A percentile compares a stretch with the other conserved stretches of the same genome.
phyloP scores from a whole-genome alignment of 2,329 filamentous ascomycete species.

The Neopestalotiopsis rosae region DNA sequence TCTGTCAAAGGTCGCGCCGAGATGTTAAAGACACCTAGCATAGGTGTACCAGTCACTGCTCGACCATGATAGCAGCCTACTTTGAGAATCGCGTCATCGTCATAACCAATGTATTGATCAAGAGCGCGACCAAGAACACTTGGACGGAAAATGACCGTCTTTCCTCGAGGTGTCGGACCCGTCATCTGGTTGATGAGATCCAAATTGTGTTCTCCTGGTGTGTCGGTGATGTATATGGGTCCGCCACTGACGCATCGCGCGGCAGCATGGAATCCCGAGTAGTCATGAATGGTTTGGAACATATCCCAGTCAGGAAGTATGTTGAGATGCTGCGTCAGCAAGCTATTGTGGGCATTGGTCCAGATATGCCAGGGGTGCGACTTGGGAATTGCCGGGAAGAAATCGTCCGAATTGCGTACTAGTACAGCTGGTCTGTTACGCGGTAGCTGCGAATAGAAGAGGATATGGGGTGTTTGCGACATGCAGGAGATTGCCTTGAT shows the following conservation, averaged over 20 bases:
- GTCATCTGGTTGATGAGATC: conserved; percentile 81
- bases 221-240: conserved; percentile 93
- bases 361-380: conserved; percentile 96
- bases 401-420: conserved; percentile 88
- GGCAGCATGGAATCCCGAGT: conserved; percentile 85
- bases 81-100: conserved; percentile 75
- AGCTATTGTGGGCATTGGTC: conserved; percentile 86
- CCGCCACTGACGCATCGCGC: conserved; percentile 89
- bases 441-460: conserved; percentile 85
- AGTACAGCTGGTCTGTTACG: conserved; percentile 75
- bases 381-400: conserved; percentile 80
- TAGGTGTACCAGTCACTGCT: conserved; percentile 70
- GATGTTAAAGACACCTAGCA: conserved; percentile 87
- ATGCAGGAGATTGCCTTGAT: conserved; percentile 89
- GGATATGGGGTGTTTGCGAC: conserved; percentile 84
- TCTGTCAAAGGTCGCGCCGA: conserved; percentile 67
- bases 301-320: conserved; percentile 83
- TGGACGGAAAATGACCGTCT: conserved; percentile 82
- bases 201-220: conserved; percentile 80
- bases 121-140: conserved; percentile 75
- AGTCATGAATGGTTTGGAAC: conserved; percentile 70
- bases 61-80: conserved; percentile 78
- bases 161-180: conserved; percentile 71
- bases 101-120: conserved; percentile 76
- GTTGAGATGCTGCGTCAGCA: conserved; percentile 85